Evolutionary conservation across 2,329 filamentous ascomycete genomes (phyloP).

Genomic region (Fusarium devonianum): DNA sequence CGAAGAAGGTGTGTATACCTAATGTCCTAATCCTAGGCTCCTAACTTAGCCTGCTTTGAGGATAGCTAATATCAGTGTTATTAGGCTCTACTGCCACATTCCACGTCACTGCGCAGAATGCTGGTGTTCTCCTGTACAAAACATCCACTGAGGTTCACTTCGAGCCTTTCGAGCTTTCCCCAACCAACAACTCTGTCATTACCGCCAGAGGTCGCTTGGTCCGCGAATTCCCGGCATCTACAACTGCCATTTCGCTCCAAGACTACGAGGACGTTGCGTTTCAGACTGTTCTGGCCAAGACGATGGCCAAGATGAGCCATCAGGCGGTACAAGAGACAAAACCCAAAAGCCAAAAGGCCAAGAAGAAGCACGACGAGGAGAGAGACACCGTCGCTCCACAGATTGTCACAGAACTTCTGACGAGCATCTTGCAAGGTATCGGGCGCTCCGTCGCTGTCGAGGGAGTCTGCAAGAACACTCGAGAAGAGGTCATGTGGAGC

Average conservation of each 20-base stretch:
- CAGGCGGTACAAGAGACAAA: constrained; percentile 36
- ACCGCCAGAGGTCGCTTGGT: constrained; percentile 14
- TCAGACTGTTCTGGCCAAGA: constrained; percentile 31
- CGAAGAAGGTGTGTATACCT: too few relatives aligned
- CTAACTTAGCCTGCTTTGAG: too few relatives aligned
- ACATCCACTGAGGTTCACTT: constrained; percentile 3
- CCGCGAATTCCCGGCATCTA: constrained; percentile 20
- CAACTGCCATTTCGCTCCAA: not conserved
- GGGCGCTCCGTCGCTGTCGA: constrained; percentile 40
- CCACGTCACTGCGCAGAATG: constrained; percentile 25
- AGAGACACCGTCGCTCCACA: constrained; percentile 58
- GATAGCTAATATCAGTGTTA: not conserved
- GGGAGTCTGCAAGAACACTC: constrained; percentile 57
- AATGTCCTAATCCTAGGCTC: too few relatives aligned
- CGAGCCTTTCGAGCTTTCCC: constrained; percentile 27
- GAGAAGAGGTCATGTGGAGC: constrained; percentile 60
- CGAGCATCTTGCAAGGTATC: constrained; percentile 48
- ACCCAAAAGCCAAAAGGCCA: constrained; percentile 48
- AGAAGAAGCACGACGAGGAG: constrained; percentile 47
- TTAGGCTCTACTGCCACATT: constrained; percentile 1
- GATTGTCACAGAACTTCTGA: constrained; percentile 59
- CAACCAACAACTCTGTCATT: constrained; percentile 13
- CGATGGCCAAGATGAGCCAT: constrained; percentile 43
- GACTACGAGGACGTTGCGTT: constrained; percentile 26
- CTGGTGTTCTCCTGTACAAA: constrained; percentile 19